phyloP scores from a whole-genome alignment of 768 basidiomycete species.

The Antrodiella citrinella region DNA sequence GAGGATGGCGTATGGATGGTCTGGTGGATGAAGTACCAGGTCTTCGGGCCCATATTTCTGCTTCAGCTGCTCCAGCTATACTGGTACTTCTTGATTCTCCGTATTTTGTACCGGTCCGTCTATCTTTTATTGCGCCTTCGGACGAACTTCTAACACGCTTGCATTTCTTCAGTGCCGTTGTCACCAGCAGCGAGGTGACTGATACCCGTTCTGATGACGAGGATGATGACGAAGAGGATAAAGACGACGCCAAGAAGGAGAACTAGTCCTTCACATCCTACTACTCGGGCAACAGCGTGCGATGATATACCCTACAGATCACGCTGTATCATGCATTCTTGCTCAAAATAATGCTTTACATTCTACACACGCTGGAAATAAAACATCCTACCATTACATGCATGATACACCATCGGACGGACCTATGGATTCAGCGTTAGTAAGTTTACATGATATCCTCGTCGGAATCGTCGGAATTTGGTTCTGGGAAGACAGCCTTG shows the following conservation, averaged over 20 bases:
- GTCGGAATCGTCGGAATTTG: constrained; percentile 53
- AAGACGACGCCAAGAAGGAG: constrained; percentile 20
- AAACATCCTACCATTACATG: background rate
- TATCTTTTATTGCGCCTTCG: too few relatives aligned
- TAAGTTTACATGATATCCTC: constrained; percentile 27
- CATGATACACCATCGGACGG: background rate
- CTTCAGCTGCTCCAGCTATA: constrained; percentile 85
- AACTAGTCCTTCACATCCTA: too few relatives aligned
- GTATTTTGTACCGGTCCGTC: constrained; percentile 65
- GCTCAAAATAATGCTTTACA: background rate
- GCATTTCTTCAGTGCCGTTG: background rate
- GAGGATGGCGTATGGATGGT: constrained; percentile 60
- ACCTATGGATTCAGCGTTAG: too few relatives aligned
- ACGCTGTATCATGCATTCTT: too few relatives aligned
- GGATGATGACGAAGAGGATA: constrained; percentile 32
- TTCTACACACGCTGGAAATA: too few relatives aligned
- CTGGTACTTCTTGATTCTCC: constrained; percentile 84
- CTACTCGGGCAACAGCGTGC: too few relatives aligned
- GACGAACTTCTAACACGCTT: constrained; percentile 9
- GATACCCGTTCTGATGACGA: constrained; percentile 84
- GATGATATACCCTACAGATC: too few relatives aligned
- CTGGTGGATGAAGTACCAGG: constrained; percentile 76
- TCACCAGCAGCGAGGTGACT: too few relatives aligned
- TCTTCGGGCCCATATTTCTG: constrained; percentile 65
- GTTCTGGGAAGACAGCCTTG: constrained; percentile 49